Conservation (phyloP, 352 stramenopile species). For the Elongisporangium prolatum region DNA sequence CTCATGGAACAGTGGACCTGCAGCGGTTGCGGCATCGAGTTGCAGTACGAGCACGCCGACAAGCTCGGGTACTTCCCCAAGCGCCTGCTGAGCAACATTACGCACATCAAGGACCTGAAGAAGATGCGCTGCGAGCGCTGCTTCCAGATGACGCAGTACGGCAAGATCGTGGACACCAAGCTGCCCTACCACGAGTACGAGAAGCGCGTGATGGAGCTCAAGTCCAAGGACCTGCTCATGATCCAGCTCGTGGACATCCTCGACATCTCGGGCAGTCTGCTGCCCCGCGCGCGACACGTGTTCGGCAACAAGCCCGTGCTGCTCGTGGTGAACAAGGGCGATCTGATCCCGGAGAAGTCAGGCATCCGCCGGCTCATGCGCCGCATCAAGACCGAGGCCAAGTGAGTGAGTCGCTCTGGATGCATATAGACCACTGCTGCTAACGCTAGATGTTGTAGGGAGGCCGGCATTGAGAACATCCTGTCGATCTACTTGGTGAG, state of each 20-base stretch:
- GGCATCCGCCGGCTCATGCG: conserved; percentile 76
- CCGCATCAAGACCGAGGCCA: conserved; percentile 71
- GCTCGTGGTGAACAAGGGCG: conserved; percentile 89
- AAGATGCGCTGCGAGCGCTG: conserved; percentile 82
- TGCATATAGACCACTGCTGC: neutral
- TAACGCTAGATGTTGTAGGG: conserved; percentile 19
- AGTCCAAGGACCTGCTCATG: conserved; percentile 86
- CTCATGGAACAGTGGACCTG: conserved; percentile 84
- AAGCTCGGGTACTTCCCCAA: conserved; percentile 69
- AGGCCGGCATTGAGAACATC: conserved; percentile 74
- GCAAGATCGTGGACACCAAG: conserved; percentile 80
- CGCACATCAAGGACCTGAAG: conserved; percentile 66
- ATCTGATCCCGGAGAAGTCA: conserved; percentile 84
- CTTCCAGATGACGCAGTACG: conserved; percentile 85
- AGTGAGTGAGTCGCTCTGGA: conserved; percentile 30
- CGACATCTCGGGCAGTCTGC: conserved; percentile 85
- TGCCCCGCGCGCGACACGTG: conserved; percentile 81
- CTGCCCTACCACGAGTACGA: conserved; percentile 87
- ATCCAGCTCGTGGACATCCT: conserved; percentile 91
- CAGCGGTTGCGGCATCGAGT: conserved; percentile 75
- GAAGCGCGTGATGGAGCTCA: conserved; percentile 79
- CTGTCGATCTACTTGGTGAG: conserved; percentile 78
- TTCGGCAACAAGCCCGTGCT: conserved; percentile 89
- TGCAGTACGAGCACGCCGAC: conserved; percentile 62
- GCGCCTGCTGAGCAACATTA: conserved; percentile 54